phyloP scores from a whole-genome alignment of 352 stramenopile species.

The Globisporangium camurandrum region DNA sequence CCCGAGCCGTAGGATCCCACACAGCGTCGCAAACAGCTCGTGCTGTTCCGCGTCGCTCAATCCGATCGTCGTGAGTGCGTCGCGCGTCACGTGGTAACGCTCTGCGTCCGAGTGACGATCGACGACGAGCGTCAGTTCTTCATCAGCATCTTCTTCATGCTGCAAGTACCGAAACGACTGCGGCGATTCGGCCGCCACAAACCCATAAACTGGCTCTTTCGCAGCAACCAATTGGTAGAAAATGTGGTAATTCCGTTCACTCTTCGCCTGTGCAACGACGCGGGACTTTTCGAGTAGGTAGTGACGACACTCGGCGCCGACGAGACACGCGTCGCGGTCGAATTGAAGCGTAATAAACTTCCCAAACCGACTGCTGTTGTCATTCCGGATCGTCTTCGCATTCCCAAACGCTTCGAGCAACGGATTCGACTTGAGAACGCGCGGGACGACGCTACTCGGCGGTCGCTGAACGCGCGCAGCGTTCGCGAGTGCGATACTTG shows the following conservation, averaged over 20 bases:
- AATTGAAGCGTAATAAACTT: slow-evolving; percentile 95
- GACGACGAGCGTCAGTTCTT: slow-evolving; percentile 47
- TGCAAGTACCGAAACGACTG: slow-evolving; percentile 70
- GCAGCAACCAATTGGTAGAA: slow-evolving; percentile 94
- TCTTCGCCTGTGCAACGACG: slow-evolving; percentile 81
- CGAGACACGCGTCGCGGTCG: slow-evolving; percentile 76
- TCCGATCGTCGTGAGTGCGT: slow-evolving; percentile 74
- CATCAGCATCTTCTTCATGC: no score
- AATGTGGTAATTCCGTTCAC: slow-evolving; percentile 98
- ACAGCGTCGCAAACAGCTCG: slow-evolving; percentile 64
- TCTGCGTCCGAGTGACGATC: slow-evolving; percentile 66
- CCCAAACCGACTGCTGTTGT: slow-evolving; percentile 94
- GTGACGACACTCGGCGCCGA: slow-evolving; percentile 84
- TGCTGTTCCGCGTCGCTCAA: slow-evolving; percentile 59
- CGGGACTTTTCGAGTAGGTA: slow-evolving; percentile 98
- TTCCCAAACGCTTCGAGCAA: slow-evolving; percentile 89
- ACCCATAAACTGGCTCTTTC: slow-evolving; percentile 47
- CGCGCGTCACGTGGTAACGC: slow-evolving; percentile 73
- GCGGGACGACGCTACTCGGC: slow-evolving; percentile 44
- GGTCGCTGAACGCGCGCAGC: slow-evolving; percentile 53
- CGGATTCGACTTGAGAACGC: slow-evolving; percentile 88
- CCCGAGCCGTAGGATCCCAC: slow-evolving; percentile 72
- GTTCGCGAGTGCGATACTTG: slow-evolving; percentile 69
- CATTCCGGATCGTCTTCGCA: slow-evolving; percentile 90
- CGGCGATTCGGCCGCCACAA: slow-evolving; percentile 31